Evolutionary conservation across 1,284 basidiomycete species (phyloP), one percentile per base, ranked within the genome.

Genomic region (Volvariella volvacea): DNA sequence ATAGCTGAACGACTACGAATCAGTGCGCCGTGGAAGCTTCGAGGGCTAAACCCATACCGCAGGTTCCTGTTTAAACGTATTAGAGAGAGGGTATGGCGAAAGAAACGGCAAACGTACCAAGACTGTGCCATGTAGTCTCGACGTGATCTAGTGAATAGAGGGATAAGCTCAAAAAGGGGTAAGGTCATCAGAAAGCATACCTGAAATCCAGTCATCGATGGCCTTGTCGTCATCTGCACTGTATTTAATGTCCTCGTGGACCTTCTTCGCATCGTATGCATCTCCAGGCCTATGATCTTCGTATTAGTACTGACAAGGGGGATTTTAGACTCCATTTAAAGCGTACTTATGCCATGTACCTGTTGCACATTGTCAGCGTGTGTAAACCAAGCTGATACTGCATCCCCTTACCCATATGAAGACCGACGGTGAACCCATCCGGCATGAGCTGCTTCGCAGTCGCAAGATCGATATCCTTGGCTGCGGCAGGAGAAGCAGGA

Each of bases 91-190:
- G 22, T 16, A 16, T 12, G 15, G 3, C 7, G 20, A 21, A 39
- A 16, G 17, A 15, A 7, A 6, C 19, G 14, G 33, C 41, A 12
- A n/a, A 33, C 56, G 64, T 67, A 52, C 80, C 79, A 39, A 85
- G 67, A 56, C 76, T 79, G 65, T 85, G 82, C 82, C 82, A 84
- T 42, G 82, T 85, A 12, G 82, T 84, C 69, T 84, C 81, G 51
- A 84, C 82, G 56, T 83, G 81, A 56, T 83, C 78, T n/a, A n/a
- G n/a, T n/a, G n/a, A n/a, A n/a, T n/a, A 61, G 40, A 14, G 34
- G 10, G 28, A n/a, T 14, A 16, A 21, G 48, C 15, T 28, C 37
- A 19, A 12, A 39, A 53, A 55, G 38, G 21, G 31, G 34, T 15
- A 7, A 63, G 68, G 50, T 41, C 62, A 61, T 66, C n/a, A n/a